Conservation (phyloP, 2,329 filamentous ascomycete species). For the Ceratocystis eucalypticola region DNA sequence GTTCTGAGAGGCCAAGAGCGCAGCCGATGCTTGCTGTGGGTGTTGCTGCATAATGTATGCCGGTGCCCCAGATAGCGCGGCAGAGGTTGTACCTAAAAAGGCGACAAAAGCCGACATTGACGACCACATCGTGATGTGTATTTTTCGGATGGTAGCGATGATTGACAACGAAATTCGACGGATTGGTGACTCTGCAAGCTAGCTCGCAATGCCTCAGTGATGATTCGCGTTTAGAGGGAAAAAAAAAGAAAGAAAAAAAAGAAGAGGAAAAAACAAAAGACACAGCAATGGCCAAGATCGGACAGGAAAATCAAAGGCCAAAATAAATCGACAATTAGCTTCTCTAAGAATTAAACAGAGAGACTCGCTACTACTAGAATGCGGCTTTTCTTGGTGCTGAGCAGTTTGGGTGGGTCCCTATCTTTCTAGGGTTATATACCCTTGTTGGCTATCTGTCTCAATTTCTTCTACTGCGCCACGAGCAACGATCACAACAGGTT, state of each 20-base stretch:
- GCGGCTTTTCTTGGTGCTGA: constrained; percentile 12
- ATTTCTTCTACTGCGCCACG: not conserved
- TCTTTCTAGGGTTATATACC: not conserved
- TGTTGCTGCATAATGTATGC: constrained; percentile 15
- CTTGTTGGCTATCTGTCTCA: not conserved
- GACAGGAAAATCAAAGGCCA: not conserved
- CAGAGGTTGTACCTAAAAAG: constrained; percentile 14
- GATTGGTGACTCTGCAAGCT: not conserved
- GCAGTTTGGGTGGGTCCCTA: constrained; percentile 4
- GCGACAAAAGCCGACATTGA: constrained; percentile 16
- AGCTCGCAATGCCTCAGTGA: not conserved
- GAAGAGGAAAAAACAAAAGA: not conserved
- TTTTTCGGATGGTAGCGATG: not conserved
- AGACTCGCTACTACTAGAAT: constrained; percentile 4
- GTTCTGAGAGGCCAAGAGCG: not conserved
- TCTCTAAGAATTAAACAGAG: not conserved
- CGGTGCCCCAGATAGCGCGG: constrained; percentile 12
- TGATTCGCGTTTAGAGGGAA: not conserved
- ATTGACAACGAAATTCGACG: not conserved
- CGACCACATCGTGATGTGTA: constrained; percentile 10
- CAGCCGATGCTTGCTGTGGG: not conserved
- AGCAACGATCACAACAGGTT: not conserved
- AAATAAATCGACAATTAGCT: not conserved
- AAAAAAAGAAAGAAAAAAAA: not conserved
- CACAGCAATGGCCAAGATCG: not conserved